A percentile compares a stretch with the other conserved stretches of the same genome.
Evolutionary conservation across 2,329 filamentous ascomycete genomes (phyloP).

Genomic region (Helminthosporium solani): DNA sequence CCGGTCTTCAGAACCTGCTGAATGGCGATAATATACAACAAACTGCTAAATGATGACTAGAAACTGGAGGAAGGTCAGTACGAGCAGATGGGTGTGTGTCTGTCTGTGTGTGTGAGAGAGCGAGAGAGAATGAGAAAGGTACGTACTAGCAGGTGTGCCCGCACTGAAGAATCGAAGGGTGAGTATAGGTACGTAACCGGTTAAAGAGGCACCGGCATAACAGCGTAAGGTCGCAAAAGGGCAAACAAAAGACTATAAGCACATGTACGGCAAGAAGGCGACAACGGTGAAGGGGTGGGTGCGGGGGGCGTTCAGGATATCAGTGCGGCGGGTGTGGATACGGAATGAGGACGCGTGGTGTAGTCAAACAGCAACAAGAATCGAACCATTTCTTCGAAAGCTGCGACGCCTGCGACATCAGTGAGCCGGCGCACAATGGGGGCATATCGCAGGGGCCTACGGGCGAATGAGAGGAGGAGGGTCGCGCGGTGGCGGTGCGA

Average conservation of each 20-base stretch:
- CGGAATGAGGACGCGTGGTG: conserved; percentile 31
- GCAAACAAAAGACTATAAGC: conserved; percentile 45
- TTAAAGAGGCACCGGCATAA: conserved; percentile 44
- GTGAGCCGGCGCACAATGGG: conserved; percentile 25
- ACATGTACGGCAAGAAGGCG: conserved; percentile 22
- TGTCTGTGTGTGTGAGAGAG: too few relatives aligned
- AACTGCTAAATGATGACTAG: conserved; percentile 32
- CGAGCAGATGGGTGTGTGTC: too few relatives aligned
- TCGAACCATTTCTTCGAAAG: conserved; percentile 37
- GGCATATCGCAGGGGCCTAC: conserved; percentile 29
- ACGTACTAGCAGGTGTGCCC: conserved; percentile 42
- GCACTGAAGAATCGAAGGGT: conserved; percentile 41
- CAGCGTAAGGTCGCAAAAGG: conserved; percentile 35
- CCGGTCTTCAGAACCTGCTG: conserved; percentile 44
- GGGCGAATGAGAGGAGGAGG: conserved; percentile 27
- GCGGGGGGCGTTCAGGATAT: conserved; percentile 31
- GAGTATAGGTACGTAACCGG: conserved; percentile 30
- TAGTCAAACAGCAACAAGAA: conserved; percentile 35
- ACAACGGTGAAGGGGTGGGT: conserved; percentile 19
- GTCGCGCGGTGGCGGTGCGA: conserved; percentile 17
- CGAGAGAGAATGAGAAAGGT: not conserved
- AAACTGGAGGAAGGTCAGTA: too few relatives aligned
- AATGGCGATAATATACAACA: conserved; percentile 31
- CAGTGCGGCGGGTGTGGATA: conserved; percentile 30
- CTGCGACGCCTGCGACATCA: conserved; percentile 27